Conservation (phyloP, 75 land plant species). For the Selaginella tamariscina region DNA sequence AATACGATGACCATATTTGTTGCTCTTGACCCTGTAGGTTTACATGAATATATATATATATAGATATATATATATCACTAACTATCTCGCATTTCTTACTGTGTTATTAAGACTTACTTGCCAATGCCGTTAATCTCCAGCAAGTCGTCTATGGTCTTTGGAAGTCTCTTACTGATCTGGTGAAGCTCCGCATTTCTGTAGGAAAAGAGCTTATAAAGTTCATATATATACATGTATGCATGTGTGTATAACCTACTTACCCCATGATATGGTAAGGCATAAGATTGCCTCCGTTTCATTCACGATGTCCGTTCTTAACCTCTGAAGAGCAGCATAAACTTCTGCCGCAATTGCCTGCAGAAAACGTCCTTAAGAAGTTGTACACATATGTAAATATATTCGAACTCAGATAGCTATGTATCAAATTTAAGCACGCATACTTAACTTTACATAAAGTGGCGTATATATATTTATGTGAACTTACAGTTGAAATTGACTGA, state of each 20-base stretch:
- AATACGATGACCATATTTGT: constrained; percentile 35
- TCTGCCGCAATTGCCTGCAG: constrained; percentile 1
- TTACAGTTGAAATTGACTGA: not conserved
- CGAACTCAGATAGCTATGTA: not conserved
- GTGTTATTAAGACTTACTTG: not conserved
- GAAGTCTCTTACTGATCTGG: not conserved
- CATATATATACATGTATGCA: not conserved
- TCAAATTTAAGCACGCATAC: not conserved
- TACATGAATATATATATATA: not conserved
- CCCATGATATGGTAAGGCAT: constrained; percentile 9
- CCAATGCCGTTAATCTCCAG: constrained; percentile 12
- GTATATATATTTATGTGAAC: not conserved
- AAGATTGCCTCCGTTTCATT: constrained; percentile 9
- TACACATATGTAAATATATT: not conserved
- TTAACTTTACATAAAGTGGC: not conserved
- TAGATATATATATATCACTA: not conserved
- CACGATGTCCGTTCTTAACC: not conserved
- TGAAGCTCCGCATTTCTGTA: constrained; percentile 8
- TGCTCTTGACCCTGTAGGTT: constrained; percentile 10
- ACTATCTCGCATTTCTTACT: not conserved
- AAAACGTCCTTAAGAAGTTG: not conserved
- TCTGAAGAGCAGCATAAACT: constrained; percentile 6
- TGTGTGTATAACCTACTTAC: not conserved
- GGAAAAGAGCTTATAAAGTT: not conserved
- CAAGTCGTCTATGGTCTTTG: not conserved